These are phyloP conservation scores for Stephania cephalantha DNA, from an alignment of 164 flowering plant species.

Conservation along the genomic window DNA sequence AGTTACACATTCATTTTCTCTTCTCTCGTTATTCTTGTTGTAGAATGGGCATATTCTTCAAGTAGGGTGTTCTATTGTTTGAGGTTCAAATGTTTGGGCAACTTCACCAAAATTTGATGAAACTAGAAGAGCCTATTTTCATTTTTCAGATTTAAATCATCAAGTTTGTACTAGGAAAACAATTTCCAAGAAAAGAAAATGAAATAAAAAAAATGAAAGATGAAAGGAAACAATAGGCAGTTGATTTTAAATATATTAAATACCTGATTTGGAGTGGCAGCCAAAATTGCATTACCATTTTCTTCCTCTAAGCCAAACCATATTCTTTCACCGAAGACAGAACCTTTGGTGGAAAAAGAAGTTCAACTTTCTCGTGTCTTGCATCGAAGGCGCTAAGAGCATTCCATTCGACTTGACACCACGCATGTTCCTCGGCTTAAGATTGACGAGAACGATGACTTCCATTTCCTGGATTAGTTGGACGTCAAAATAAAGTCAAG, in stretches of 20 bases:
- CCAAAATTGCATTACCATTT: slow-evolving; percentile 33
- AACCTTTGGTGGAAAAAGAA: slow-evolving; percentile 80
- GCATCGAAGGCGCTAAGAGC: slow-evolving; percentile 96
- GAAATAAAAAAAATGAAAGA: background rate
- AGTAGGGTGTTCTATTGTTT: background rate
- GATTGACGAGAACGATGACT: slow-evolving; percentile 84
- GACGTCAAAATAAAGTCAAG: background rate
- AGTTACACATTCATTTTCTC: background rate
- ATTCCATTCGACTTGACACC: slow-evolving; percentile 88
- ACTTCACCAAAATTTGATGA: background rate
- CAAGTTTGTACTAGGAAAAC: background rate
- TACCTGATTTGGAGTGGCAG: slow-evolving; percentile 85
- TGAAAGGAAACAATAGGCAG: background rate
- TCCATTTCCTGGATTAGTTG: slow-evolving; percentile 30
- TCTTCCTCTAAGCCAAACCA: slow-evolving; percentile 82
- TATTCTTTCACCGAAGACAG: slow-evolving; percentile 77
- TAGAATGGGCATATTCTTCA: background rate
- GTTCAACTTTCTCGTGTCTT: slow-evolving; percentile 87
- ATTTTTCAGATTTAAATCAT: background rate
- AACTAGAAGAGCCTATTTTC: background rate
- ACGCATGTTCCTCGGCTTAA: slow-evolving; percentile 94
- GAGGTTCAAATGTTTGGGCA: background rate
- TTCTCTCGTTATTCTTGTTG: background rate
- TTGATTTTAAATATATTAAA: no score
- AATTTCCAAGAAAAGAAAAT: background rate